These are phyloP conservation scores for Neonectria punicea DNA, from an alignment of 2,329 filamentous ascomycete genomes.

Conservation along the genomic window DNA sequence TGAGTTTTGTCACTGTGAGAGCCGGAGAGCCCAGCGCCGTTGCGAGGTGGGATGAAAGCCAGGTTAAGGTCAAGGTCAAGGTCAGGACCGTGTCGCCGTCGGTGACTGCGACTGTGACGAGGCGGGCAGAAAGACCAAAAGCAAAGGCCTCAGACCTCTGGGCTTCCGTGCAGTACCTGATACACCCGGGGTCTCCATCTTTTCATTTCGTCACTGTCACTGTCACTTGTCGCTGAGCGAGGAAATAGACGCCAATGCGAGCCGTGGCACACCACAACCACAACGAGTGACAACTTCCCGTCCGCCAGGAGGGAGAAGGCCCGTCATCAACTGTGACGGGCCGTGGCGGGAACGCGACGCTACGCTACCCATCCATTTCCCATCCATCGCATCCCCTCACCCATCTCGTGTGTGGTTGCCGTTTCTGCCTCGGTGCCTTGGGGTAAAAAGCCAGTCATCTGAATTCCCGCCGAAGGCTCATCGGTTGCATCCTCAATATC, in stretches of 20 bases:
- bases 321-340: slow-evolving; percentile 23
- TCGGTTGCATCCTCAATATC: neutral
- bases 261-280: slow-evolving; percentile 12
- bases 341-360: slow-evolving; percentile 20
- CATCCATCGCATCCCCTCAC: neutral
- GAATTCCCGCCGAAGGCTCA: neutral
- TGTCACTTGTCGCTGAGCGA: neutral
- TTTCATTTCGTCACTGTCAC: neutral
- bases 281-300: neutral
- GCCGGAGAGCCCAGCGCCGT: neutral
- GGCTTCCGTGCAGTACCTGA: slow-evolving; percentile 12
- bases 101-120: slow-evolving; percentile 4
- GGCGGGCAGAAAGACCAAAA: neutral
- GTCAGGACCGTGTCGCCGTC: neutral
- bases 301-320: slow-evolving; percentile 20
- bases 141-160: slow-evolving; percentile 12
- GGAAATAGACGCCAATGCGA: slow-evolving; percentile 12
- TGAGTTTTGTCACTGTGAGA: neutral
- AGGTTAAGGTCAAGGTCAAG: slow-evolving; percentile 5
- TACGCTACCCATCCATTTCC: slow-evolving; percentile 1
- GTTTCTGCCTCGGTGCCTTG: too few species aligned
- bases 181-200: neutral
- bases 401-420: neutral
- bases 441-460: neutral
- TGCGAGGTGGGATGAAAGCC: neutral